phyloP scores from a whole-genome alignment of 129 eudicot genomes.

The Erigeron canadensis region DNA sequence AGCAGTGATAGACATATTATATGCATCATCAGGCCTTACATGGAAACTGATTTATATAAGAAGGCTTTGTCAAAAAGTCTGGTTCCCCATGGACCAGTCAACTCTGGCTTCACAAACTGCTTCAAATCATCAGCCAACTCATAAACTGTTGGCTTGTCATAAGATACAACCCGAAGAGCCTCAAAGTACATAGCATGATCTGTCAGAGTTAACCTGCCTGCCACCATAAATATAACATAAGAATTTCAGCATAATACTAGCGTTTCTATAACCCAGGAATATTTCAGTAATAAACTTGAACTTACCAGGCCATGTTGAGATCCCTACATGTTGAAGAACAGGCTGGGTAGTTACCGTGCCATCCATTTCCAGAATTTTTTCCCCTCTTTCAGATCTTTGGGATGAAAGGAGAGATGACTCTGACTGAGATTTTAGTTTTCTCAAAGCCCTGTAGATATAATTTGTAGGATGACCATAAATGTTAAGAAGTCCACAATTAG shows the following conservation, averaged over 20 bases:
- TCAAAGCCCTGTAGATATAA: slow-evolving; percentile 50
- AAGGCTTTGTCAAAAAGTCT: slow-evolving; percentile 92
- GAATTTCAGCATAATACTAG: not conserved
- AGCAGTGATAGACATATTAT: not conserved
- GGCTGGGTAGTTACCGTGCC: slow-evolving; percentile 97
- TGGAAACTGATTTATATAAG: slow-evolving; percentile 57
- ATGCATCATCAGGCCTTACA: slow-evolving; percentile 47
- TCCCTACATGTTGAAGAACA: slow-evolving; percentile 89
- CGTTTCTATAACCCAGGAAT: not conserved
- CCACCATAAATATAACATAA: slow-evolving; percentile 34
- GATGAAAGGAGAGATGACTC: slow-evolving; percentile 77
- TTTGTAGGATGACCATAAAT: too few relatives aligned
- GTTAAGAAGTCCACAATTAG: slow-evolving; percentile 1
- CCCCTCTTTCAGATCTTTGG: slow-evolving; percentile 64
- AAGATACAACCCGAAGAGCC: slow-evolving; percentile 83
- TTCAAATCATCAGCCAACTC: slow-evolving; percentile 77
- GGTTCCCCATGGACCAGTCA: slow-evolving; percentile 98
- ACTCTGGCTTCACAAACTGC: slow-evolving; percentile 88
- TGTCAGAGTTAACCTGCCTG: slow-evolving; percentile 81
- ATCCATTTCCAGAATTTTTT: slow-evolving; percentile 70
- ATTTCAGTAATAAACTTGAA: slow-evolving; percentile 6
- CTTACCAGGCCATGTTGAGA: slow-evolving; percentile 92
- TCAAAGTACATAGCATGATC: slow-evolving; percentile 97
- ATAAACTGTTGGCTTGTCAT: slow-evolving; percentile 72
- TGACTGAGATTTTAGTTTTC: slow-evolving; percentile 65